These are phyloP conservation scores for Barnettozyma californica DNA, from an alignment of 805 yeast genomes.

Conservation along the genomic window DNA sequence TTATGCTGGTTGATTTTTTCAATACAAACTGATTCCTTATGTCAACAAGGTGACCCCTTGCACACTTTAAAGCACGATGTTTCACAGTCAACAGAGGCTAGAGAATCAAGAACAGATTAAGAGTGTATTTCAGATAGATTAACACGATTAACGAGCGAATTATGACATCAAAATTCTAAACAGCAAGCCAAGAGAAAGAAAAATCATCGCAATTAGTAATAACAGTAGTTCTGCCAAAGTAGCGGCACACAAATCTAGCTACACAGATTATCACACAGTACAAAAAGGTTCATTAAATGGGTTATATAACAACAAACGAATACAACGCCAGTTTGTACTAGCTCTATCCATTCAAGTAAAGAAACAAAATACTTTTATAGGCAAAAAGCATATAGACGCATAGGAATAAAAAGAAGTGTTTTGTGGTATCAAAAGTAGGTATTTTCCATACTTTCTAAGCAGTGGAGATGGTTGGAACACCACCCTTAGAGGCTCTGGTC, in stretches of 20 bases:
- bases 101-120: too few species aligned
- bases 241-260: too few species aligned
- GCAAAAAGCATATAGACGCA: background rate
- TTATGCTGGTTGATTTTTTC: background rate
- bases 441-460: constrained; percentile 39
- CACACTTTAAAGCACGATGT: too few species aligned
- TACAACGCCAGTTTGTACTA: background rate
- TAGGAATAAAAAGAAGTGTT: background rate
- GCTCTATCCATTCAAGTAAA: background rate
- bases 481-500: constrained; percentile 50
- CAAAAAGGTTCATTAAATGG: background rate
- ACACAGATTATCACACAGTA: too few species aligned
- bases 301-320: background rate
- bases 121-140: too few species aligned
- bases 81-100: too few species aligned
- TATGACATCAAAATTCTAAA: too few species aligned
- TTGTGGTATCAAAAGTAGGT: background rate
- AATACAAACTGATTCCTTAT: background rate
- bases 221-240: too few species aligned
- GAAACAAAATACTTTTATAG: background rate
- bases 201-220: too few species aligned
- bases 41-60: too few species aligned
- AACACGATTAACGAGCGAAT: too few species aligned
- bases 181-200: too few species aligned
- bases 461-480: constrained; percentile 75